Conservation (phyloP, 2,329 filamentous ascomycete genomes). For the Cordyceps cateniannulata region DNA sequence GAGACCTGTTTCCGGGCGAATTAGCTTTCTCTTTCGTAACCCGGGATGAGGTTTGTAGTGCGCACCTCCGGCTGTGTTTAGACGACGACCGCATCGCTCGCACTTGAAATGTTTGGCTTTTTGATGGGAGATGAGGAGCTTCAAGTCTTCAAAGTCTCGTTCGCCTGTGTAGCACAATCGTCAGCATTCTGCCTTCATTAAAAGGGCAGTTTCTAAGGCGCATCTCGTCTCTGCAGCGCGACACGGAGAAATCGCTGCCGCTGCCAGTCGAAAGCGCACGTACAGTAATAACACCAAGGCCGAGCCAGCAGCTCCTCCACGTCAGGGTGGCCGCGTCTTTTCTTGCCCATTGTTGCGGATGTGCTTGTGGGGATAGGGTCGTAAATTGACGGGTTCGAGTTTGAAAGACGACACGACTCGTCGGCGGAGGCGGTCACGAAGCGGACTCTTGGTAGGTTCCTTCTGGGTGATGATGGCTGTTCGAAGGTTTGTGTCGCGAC, state of each 20-base stretch:
- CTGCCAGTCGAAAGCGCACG: background rate
- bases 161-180: constrained; percentile 48
- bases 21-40: background rate
- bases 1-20: constrained; percentile 60
- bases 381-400: background rate
- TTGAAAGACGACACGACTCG: background rate
- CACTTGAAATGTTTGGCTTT: constrained; percentile 99
- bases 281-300: constrained; percentile 98
- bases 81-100: constrained; percentile 75
- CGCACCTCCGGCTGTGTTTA: constrained; percentile 92
- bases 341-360: constrained; percentile 65
- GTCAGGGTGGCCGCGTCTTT: constrained; percentile 79
- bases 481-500: background rate
- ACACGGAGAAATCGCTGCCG: background rate
- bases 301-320: constrained; percentile 82
- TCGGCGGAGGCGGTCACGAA: background rate
- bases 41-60: background rate
- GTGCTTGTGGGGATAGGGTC: background rate
- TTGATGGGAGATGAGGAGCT: constrained; percentile 93
- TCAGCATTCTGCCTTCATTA: background rate
- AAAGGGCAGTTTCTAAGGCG: background rate
- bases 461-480: background rate
- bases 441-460: background rate
- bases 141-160: constrained; percentile 94
- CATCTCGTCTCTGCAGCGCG: background rate